These are phyloP conservation scores for Cyberlindnera mrakii DNA, from an alignment of 805 yeast species.

Conservation along the genomic window DNA sequence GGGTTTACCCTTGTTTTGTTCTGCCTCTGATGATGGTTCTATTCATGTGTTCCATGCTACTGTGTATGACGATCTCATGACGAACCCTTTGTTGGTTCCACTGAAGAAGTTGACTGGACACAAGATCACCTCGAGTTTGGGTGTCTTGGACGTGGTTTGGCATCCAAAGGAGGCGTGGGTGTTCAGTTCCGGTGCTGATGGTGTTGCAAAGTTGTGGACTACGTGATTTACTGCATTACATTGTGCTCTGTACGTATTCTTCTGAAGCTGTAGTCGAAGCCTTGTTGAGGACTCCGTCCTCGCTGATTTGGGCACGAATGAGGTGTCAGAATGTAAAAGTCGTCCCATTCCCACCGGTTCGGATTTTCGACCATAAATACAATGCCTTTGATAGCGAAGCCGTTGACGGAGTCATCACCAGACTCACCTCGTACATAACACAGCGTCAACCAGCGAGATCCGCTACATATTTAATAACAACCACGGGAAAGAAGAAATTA, in stretches of 20 bases:
- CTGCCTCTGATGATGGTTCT: conserved; percentile 91
- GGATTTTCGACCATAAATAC: too few species aligned
- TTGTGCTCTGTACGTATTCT: background rate
- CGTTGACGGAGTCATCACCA: too few species aligned
- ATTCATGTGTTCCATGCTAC: conserved; percentile 95
- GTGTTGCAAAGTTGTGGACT: conserved; percentile 94
- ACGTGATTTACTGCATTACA: conserved; percentile 34
- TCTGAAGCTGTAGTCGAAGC: too few species aligned
- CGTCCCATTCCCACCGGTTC: too few species aligned
- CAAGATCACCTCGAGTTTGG: conserved; percentile 68
- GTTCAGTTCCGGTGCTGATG: conserved; percentile 95
- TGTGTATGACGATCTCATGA: conserved; percentile 91
- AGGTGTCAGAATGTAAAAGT: too few species aligned
- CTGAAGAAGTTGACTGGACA: conserved; percentile 92
- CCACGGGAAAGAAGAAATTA: too few species aligned
- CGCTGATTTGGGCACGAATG: too few species aligned
- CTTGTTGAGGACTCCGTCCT: too few species aligned
- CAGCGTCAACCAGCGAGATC: too few species aligned
- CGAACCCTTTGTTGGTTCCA: conserved; percentile 93
- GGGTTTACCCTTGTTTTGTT: conserved; percentile 83
- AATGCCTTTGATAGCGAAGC: too few species aligned
- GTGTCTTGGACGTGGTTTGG: conserved; percentile 86
- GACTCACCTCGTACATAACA: too few species aligned
- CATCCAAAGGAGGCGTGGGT: conserved; percentile 99
- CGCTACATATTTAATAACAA: too few species aligned